phyloP scores from a whole-genome alignment of 169 alveolate genomes.

The Blepharisma undulans region DNA sequence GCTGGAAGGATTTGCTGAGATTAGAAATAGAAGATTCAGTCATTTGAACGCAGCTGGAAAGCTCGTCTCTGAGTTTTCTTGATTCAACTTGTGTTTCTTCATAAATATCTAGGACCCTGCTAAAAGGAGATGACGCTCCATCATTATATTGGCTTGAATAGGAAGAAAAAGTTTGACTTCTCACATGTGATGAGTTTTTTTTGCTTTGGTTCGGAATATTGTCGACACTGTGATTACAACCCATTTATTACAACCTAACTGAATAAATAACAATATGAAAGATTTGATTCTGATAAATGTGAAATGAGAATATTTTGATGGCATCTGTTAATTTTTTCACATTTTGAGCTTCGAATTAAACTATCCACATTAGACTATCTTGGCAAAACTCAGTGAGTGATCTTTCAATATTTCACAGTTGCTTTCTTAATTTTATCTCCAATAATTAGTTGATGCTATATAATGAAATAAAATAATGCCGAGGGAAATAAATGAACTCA shows the following conservation, averaged over 20 bases:
- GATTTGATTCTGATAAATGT: background rate
- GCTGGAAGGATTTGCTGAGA: background rate
- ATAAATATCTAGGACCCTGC: background rate
- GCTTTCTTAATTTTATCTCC: background rate
- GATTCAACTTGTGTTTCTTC: background rate
- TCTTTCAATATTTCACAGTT: too few species aligned
- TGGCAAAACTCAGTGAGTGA: too few species aligned
- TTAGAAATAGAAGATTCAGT: background rate
- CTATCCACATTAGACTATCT: too few species aligned
- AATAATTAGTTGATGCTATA: background rate
- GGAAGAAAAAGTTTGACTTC: background rate
- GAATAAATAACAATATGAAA: background rate
- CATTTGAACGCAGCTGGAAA: background rate
- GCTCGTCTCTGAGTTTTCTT: background rate
- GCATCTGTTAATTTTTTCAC: background rate
- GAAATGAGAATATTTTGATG: background rate
- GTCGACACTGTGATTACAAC: background rate
- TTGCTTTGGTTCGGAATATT: background rate
- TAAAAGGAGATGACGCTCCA: background rate
- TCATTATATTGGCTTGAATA: background rate
- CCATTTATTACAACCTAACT: background rate
- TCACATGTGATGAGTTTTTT: background rate
- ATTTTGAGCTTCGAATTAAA: too few species aligned
- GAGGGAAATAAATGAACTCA: background rate
- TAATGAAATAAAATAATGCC: background rate